phyloP scores from a whole-genome alignment of 1,139 yeast species.

The Taphrina pruni region DNA sequence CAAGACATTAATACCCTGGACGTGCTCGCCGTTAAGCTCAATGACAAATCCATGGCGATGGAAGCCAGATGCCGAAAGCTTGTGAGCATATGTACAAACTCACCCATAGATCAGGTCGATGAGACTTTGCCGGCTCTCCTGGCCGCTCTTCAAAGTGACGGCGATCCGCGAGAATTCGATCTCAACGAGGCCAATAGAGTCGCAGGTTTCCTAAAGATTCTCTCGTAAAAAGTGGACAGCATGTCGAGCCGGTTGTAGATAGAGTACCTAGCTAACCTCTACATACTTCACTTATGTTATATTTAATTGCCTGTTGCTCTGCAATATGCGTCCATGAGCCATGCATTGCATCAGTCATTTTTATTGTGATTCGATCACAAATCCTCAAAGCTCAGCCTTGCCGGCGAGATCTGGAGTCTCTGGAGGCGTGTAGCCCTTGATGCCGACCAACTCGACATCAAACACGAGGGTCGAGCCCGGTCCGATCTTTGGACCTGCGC shows the following conservation, averaged over 20 bases:
- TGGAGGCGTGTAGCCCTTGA: slow-evolving; percentile 39
- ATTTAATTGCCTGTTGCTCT: neutral
- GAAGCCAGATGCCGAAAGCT: slow-evolving; percentile 88
- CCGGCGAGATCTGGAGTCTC: slow-evolving; percentile 28
- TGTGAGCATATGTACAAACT: slow-evolving; percentile 88
- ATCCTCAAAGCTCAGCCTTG: slow-evolving; percentile 24
- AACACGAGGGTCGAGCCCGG: slow-evolving; percentile 43
- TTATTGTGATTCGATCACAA: neutral
- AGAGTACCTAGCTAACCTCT: neutral
- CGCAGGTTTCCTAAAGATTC: slow-evolving; percentile 53
- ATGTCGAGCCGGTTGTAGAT: neutral
- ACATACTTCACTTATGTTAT: slow-evolving; percentile 8
- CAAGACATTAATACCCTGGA: slow-evolving; percentile 64
- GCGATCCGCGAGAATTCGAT: slow-evolving; percentile 64
- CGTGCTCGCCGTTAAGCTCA: slow-evolving; percentile 59
- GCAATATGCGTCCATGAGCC: no score
- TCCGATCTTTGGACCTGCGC: slow-evolving; percentile 65
- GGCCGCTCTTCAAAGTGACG: slow-evolving; percentile 85
- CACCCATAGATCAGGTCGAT: slow-evolving; percentile 78
- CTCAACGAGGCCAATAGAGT: slow-evolving; percentile 55
- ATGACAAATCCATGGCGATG: slow-evolving; percentile 63
- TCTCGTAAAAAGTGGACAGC: slow-evolving; percentile 7
- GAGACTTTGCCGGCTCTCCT: slow-evolving; percentile 80
- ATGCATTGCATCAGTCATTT: neutral
- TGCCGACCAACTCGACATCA: slow-evolving; percentile 43